Evolutionary conservation across 2,329 filamentous ascomycete genomes (phyloP).

Genomic region (Colletotrichum sp.): DNA sequence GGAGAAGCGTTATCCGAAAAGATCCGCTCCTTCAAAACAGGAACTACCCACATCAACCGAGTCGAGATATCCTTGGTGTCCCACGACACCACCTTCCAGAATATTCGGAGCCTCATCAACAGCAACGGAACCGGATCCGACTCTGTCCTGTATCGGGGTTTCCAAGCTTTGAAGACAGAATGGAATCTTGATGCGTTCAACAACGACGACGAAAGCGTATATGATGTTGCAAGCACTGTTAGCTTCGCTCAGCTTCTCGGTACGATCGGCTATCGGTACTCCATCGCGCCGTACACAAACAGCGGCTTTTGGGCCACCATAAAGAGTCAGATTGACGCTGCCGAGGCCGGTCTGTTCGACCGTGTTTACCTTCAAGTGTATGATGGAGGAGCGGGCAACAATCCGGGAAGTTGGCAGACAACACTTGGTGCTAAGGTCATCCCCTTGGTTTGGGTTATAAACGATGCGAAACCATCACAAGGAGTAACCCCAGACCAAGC

Average conservation of each 20-base stretch:
- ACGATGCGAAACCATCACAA: conserved; percentile 48
- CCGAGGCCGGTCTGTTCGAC: conserved; percentile 36
- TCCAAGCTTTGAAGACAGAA: conserved; percentile 40
- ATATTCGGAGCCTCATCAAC: conserved; percentile 42
- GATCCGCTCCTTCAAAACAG: conserved; percentile 39
- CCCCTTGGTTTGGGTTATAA: conserved; percentile 48
- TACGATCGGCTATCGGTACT: conserved; percentile 44
- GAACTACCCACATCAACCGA: conserved; percentile 35
- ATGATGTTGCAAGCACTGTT: conserved; percentile 45
- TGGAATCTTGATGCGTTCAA: conserved; percentile 51
- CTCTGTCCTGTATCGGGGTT: conserved; percentile 43
- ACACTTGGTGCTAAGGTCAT: conserved; percentile 44
- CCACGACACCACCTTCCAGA: conserved; percentile 25
- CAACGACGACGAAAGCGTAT: conserved; percentile 50
- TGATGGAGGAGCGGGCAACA: conserved; percentile 45
- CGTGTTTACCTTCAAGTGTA: conserved; percentile 50
- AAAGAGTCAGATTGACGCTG: conserved; percentile 32
- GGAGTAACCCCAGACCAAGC: conserved; percentile 43
- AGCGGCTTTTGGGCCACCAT: conserved; percentile 39
- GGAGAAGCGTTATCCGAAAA: conserved; percentile 53
- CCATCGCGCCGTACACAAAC: conserved; percentile 47
- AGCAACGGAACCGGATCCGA: conserved; percentile 34
- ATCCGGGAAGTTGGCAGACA: conserved; percentile 41
- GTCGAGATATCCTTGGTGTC: conserved; percentile 50
- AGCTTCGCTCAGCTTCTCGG: conserved; percentile 46